These are phyloP conservation scores for Curvularia verruculosa DNA, from an alignment of 2,329 filamentous ascomycete species.

Conservation along the genomic window DNA sequence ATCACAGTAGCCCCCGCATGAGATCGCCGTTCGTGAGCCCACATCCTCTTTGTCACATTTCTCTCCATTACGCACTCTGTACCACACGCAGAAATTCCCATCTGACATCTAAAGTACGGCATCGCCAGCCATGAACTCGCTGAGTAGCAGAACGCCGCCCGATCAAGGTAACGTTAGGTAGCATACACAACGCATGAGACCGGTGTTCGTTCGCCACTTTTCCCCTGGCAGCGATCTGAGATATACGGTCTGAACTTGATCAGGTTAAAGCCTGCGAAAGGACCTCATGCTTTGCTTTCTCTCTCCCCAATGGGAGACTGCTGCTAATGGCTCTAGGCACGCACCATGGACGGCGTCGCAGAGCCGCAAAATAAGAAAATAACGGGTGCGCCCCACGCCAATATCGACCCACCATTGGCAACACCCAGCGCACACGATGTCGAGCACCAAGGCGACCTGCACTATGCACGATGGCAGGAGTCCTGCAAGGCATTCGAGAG, in stretches of 20 bases:
- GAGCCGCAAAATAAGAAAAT: conserved; percentile 21
- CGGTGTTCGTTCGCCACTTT: conserved; percentile 41
- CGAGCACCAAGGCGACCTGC: neutral
- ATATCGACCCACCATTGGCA: neutral
- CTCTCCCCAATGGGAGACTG: conserved; percentile 12
- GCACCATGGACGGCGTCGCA: conserved; percentile 27
- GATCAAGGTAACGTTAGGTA: conserved; percentile 47
- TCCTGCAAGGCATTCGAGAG: conserved; percentile 47
- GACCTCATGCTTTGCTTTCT: conserved; percentile 56
- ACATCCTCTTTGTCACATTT: neutral
- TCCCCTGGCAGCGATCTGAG: conserved; percentile 52
- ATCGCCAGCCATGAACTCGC: conserved; percentile 36
- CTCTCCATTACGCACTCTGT: neutral
- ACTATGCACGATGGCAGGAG: conserved; percentile 21
- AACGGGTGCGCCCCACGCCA: conserved; percentile 32
- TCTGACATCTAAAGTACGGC: conserved; percentile 31
- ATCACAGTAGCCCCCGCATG: neutral
- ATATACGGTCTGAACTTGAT: conserved; percentile 63
- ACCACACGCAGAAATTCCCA: neutral
- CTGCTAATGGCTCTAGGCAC: conserved; percentile 47
- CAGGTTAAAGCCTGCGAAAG: conserved; percentile 61
- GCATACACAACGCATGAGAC: conserved; percentile 46
- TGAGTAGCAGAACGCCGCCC: conserved; percentile 41
- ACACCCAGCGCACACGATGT: conserved; percentile 12
- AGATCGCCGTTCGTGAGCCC: neutral